A percentile compares a stretch with the other conserved stretches of the same genome.
These are phyloP conservation scores for Yarrowia hollandica DNA, from an alignment of 805 yeast species.

Conservation along the genomic window DNA sequence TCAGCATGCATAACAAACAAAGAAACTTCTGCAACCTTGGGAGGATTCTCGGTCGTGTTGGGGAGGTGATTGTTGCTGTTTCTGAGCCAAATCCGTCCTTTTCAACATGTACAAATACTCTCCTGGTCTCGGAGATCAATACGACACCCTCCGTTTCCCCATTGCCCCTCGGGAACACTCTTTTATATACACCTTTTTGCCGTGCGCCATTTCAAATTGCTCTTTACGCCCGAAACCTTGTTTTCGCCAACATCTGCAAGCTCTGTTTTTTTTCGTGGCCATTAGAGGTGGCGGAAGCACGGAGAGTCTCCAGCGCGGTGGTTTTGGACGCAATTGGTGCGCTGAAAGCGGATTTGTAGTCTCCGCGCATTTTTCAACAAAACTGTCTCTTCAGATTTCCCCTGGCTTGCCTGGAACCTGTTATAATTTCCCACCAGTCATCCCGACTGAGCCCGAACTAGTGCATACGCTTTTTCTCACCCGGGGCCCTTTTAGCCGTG, in stretches of 20 bases:
- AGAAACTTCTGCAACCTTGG: constrained; percentile 19
- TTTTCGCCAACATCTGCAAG: constrained; percentile 3
- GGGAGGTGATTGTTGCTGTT: neutral
- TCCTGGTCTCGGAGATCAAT: neutral
- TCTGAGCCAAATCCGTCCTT: neutral
- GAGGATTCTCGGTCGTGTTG: neutral
- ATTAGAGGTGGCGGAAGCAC: neutral
- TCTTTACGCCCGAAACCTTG: constrained; percentile 26
- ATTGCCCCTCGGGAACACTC: neutral
- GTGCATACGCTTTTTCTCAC: constrained; percentile 8
- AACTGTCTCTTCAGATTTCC: too few relatives aligned
- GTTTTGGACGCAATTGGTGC: constrained; percentile 17
- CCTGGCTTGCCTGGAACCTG: too few relatives aligned
- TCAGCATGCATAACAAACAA: constrained; percentile 16
- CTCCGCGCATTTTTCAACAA: too few relatives aligned
- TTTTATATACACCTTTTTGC: too few relatives aligned
- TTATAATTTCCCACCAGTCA: neutral
- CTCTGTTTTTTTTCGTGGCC: constrained; percentile 3
- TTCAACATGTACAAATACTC: neutral
- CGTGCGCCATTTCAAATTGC: constrained; percentile 26
- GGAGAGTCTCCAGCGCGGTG: too few relatives aligned
- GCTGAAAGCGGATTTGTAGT: neutral
- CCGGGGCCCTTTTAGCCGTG: constrained; percentile 22
- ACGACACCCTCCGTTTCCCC: too few relatives aligned
- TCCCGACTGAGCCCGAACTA: constrained; percentile 6